A percentile compares a stretch with the other conserved stretches of the same genome.
Evolutionary conservation across 2,329 filamentous ascomycete genomes (phyloP).

Genomic region (Stagonosporopsis tanaceti): DNA sequence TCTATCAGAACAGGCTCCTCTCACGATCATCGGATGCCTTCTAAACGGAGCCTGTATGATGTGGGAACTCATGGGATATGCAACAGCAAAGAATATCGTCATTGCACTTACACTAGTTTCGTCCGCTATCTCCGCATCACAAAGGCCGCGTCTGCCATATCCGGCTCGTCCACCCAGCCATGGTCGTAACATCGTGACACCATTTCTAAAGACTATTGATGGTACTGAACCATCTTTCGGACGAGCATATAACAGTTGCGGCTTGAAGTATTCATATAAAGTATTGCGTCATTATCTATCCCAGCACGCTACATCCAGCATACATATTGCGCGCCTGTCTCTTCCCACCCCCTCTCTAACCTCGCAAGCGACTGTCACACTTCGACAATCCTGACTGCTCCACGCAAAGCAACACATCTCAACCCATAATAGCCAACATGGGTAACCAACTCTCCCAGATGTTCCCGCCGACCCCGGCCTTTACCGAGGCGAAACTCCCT

Average conservation of each 20-base stretch:
- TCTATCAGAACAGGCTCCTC: neutral
- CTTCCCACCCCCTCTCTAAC: neutral
- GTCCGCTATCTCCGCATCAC: conserved; percentile 8
- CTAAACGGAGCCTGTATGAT: neutral
- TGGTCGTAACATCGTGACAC: no score
- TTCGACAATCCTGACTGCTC: no score
- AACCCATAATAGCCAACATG: conserved; percentile 12
- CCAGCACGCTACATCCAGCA: neutral
- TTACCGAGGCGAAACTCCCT: conserved; percentile 46
- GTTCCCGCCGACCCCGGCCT: conserved; percentile 27
- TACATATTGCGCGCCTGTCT: neutral
- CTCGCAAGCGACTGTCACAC: no score
- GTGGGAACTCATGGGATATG: neutral
- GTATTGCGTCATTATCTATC: neutral
- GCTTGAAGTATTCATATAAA: neutral
- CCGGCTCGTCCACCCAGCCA: neutral
- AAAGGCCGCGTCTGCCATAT: neutral
- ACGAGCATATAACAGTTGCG: neutral
- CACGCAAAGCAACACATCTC: no score
- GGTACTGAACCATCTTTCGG: neutral
- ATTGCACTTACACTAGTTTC: neutral
- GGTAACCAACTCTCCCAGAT: conserved; percentile 26
- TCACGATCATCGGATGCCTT: neutral
- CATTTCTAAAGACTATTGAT: neutral
- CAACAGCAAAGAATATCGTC: no score